Conservation (phyloP, 805 yeast species). For the Blastobotrys mokoenaii region DNA sequence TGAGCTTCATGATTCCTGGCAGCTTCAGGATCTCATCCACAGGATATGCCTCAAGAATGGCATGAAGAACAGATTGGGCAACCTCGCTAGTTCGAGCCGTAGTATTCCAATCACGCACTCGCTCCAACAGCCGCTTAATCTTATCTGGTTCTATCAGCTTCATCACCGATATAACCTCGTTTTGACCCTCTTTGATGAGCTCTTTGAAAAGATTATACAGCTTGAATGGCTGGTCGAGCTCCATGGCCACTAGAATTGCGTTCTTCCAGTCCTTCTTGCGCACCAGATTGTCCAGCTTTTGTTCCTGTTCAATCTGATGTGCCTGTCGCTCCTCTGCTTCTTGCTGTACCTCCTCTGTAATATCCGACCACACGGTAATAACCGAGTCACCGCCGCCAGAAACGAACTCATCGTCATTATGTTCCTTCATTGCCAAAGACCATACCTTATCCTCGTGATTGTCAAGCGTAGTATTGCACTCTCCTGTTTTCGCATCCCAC, state of each 20-base stretch:
- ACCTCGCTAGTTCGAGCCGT: slow-evolving; percentile 71
- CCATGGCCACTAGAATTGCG: slow-evolving; percentile 79
- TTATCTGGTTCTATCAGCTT: slow-evolving; percentile 40
- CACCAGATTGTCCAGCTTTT: slow-evolving; percentile 68
- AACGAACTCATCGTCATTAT: slow-evolving; percentile 63
- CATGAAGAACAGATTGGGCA: slow-evolving; percentile 69
- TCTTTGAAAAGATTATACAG: slow-evolving; percentile 67
- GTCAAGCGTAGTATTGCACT: slow-evolving; percentile 75
- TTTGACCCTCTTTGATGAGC: slow-evolving; percentile 49
- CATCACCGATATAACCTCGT: slow-evolving; percentile 50
- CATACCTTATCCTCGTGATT: slow-evolving; percentile 90
- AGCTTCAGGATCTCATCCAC: slow-evolving; percentile 52
- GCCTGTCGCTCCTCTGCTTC: slow-evolving; percentile 44
- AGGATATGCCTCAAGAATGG: slow-evolving; percentile 48
- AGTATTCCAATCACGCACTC: slow-evolving; percentile 92
- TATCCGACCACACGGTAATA: slow-evolving; percentile 81
- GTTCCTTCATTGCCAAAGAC: slow-evolving; percentile 68
- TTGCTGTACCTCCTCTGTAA: slow-evolving; percentile 62
- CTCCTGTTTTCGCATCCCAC: slow-evolving; percentile 77
- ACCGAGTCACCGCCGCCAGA: slow-evolving; percentile 96
- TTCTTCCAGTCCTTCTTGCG: slow-evolving; percentile 71
- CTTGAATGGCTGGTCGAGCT: slow-evolving; percentile 84
- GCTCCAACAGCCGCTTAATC: slow-evolving; percentile 51
- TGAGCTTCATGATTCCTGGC: slow-evolving; percentile 55
- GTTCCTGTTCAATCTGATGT: slow-evolving; percentile 77